Evolutionary conservation across 2,329 filamentous ascomycete genomes (phyloP).

Genomic region (Hypoxylon sp.): DNA sequence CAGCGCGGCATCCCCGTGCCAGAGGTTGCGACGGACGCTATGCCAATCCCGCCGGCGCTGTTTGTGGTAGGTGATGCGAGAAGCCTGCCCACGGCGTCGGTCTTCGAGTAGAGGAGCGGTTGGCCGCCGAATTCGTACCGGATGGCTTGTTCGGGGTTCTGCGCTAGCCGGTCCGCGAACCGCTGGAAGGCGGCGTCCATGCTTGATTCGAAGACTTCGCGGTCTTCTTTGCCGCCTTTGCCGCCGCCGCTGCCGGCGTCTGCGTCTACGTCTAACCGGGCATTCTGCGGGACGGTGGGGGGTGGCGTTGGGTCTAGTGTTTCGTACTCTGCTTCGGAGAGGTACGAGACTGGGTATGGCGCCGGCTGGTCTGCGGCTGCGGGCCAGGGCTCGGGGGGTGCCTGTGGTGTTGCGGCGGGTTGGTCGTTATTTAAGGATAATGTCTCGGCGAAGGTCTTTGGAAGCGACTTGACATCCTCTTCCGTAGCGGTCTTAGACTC

Average conservation of each 20-base stretch:
- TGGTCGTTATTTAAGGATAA: constrained; percentile 76
- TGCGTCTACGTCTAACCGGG: constrained; percentile 61
- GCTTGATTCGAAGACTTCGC: constrained; percentile 76
- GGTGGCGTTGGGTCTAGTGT: constrained; percentile 74
- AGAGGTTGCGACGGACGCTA: constrained; percentile 41
- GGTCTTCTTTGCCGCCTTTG: constrained; percentile 72
- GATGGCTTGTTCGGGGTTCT: constrained; percentile 86
- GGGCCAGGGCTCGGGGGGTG: constrained; percentile 80
- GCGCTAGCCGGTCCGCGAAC: constrained; percentile 80
- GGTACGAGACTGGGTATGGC: constrained; percentile 81
- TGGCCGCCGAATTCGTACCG: constrained; percentile 80
- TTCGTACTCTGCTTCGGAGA: constrained; percentile 92
- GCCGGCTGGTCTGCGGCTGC: constrained; percentile 70
- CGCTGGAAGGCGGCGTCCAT: constrained; percentile 83
- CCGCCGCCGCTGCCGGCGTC: constrained; percentile 50
- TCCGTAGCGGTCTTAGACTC: constrained; percentile 42
- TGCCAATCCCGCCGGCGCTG: constrained; percentile 45
- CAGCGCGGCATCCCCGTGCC: constrained; percentile 74
- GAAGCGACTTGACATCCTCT: constrained; percentile 54
- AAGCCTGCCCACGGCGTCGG: constrained; percentile 77
- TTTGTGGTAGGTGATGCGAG: constrained; percentile 57
- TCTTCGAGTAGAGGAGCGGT: constrained; percentile 84
- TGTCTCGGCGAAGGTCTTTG: constrained; percentile 77
- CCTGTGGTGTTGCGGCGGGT: constrained; percentile 48
- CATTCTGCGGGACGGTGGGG: constrained; percentile 62